These are phyloP conservation scores for Fusarium duplospermum DNA, from an alignment of 2,329 filamentous ascomycete species.

Conservation along the genomic window DNA sequence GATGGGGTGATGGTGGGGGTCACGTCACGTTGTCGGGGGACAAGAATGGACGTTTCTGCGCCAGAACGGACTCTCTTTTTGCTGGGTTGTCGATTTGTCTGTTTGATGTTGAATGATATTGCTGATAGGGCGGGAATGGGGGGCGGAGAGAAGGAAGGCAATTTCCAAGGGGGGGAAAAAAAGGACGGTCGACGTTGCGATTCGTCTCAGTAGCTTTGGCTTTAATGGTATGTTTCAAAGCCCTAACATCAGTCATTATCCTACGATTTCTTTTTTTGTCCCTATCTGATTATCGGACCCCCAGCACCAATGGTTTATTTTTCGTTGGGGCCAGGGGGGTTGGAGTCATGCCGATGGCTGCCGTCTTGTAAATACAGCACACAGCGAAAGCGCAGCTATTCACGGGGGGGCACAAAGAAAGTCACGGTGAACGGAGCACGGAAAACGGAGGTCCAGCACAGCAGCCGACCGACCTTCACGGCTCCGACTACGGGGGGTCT, in stretches of 20 bases:
- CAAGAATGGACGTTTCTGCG: slow-evolving; percentile 5
- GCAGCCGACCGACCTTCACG: not conserved
- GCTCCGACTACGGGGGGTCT: slow-evolving; percentile 35
- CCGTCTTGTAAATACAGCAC: slow-evolving; percentile 16
- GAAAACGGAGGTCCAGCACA: slow-evolving; percentile 33
- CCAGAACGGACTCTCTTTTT: not conserved
- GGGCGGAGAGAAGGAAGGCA: not conserved
- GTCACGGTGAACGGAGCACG: slow-evolving; percentile 2
- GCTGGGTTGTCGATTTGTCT: slow-evolving; percentile 8
- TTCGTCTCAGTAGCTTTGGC: not conserved
- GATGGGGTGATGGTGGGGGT: slow-evolving; percentile 45
- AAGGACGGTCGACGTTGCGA: not conserved
- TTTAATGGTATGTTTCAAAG: slow-evolving; percentile 18
- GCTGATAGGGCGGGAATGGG: slow-evolving; percentile 1
- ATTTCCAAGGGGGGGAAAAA: slow-evolving; percentile 3
- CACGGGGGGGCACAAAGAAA: not conserved
- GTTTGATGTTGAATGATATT: slow-evolving; percentile 24
- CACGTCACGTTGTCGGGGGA: slow-evolving; percentile 42
- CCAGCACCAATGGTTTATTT: not conserved
- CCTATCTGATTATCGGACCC: not conserved
- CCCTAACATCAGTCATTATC: slow-evolving; percentile 24
- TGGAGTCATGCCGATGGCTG: slow-evolving; percentile 30
- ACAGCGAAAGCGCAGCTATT: slow-evolving; percentile 16
- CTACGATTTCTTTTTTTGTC: not conserved
- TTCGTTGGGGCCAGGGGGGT: not conserved